Evolutionary conservation across 306 rosid species (phyloP), one percentile per base, ranked within the genome.

Genomic region (Herpetospermum pedunculosum): DNA sequence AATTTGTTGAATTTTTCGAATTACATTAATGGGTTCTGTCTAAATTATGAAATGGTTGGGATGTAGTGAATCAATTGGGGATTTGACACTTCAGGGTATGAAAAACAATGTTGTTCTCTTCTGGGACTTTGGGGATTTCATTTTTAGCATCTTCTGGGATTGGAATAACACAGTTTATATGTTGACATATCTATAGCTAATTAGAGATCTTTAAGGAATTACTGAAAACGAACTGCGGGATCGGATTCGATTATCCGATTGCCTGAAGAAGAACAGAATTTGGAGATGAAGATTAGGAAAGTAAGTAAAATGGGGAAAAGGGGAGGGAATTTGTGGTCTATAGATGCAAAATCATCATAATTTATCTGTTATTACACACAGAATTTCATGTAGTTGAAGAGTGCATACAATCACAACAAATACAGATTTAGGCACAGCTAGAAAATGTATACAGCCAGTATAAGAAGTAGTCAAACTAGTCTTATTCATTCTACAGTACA

Each of bases 401-500:
- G 52, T 67, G 72, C 30, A 68, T 28, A 43, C 70, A 9, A 62
- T 62, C 46, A 62, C 53, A 25, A 40, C 73, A 41, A 13, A 23
- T 23, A 65, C n/a, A 40, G 50, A 65, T 38, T 35, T 63, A n/a
- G 29, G 28, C 29, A 62, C 46, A 34, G 48, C n/a, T n/a, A n/a
- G 71, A 18, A 19, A 38, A 64, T 64, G 71, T 64, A 64, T 37
- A 37, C 84, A 59, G 10, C 49, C 77, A 49, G 26, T 67, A n/a
- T 37, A 67, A n/a, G 18, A 38, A 69, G 74, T 69, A 4, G 19
- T 19, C 57, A 7, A 14, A 23, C 52, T 58, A 48, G 46, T 78
- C 81, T 77, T 84, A 81, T 84, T 84, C 84, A 62, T 76, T 53
- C 84, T 83, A 82, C 78, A 76, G 81, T 86, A 83, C 87, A 87